A percentile compares a stretch with the other conserved stretches of the same genome.
phyloP scores from a whole-genome alignment of 495 filamentous ascomycete species.

The Margaritispora aquatica region DNA sequence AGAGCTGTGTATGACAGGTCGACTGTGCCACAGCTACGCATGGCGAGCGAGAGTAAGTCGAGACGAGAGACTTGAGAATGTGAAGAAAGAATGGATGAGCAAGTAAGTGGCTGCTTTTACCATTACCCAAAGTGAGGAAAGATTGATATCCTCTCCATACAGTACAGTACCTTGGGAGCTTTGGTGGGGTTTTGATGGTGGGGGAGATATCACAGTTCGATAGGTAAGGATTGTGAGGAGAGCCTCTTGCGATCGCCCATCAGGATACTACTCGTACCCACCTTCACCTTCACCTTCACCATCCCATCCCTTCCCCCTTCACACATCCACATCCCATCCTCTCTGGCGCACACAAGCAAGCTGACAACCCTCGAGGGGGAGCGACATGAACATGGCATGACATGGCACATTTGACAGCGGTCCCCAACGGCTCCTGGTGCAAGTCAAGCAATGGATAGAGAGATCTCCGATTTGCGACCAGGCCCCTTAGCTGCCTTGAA shows the following conservation, averaged over 20 bases:
- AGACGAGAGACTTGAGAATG: neutral
- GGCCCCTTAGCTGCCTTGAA: no score
- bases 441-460: neutral
- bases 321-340: neutral
- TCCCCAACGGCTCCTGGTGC: neutral
- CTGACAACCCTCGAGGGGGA: slow-evolving; percentile 14
- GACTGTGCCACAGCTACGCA: slow-evolving; percentile 10
- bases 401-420: slow-evolving; percentile 1
- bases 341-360: neutral
- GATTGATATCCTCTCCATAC: no score
- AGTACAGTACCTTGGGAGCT: neutral
- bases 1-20: neutral
- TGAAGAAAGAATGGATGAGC: neutral
- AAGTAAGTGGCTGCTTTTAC: neutral
- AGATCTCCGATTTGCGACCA: slow-evolving; percentile 11
- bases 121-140: neutral
- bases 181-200: neutral
- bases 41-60: neutral
- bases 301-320: neutral
- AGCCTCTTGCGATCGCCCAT: slow-evolving; percentile 14
- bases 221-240: neutral
- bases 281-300: neutral
- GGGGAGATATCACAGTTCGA: neutral
- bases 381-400: neutral
- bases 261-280: slow-evolving; percentile 3